Percentiles rank a stretch among this genome's conserved stretches.
Evolutionary conservation across 148 eudicot genomes (phyloP).

Genomic region (Spergularia marina): DNA sequence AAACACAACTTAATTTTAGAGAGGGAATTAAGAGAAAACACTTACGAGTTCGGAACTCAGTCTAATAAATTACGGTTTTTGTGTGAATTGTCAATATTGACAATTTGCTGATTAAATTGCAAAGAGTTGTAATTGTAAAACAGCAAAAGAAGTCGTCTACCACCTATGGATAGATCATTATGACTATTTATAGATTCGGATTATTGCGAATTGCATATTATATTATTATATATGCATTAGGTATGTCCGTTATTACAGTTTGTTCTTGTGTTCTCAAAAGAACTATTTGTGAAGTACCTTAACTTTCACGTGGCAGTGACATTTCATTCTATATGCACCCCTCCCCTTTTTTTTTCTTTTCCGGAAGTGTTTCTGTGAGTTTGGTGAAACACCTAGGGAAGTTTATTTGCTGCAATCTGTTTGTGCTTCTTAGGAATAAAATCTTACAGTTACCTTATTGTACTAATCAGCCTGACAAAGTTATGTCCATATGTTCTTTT

Average conservation of each 20-base stretch:
- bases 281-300: too few species aligned
- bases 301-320: too few species aligned
- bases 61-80: too few species aligned
- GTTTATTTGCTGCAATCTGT: neutral
- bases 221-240: neutral
- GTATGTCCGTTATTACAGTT: too few species aligned
- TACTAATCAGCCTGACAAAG: constrained; percentile 14
- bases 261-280: too few species aligned
- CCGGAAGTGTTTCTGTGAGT: neutral
- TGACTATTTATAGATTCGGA: neutral
- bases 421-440: neutral
- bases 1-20: too few species aligned
- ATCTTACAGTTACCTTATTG: neutral
- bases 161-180: neutral
- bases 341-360: neutral
- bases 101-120: too few species aligned
- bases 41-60: too few species aligned
- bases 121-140: neutral
- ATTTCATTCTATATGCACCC: neutral
- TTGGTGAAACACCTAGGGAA: neutral
- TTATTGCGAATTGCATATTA: neutral
- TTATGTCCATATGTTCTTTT: constrained; percentile 10
- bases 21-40: too few species aligned
- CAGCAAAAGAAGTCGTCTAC: neutral
- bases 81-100: too few species aligned